A percentile compares a stretch with the other conserved stretches of the same genome.
Conservation (phyloP, 495 filamentous ascomycete genomes). For the Aspergillus steynii region DNA sequence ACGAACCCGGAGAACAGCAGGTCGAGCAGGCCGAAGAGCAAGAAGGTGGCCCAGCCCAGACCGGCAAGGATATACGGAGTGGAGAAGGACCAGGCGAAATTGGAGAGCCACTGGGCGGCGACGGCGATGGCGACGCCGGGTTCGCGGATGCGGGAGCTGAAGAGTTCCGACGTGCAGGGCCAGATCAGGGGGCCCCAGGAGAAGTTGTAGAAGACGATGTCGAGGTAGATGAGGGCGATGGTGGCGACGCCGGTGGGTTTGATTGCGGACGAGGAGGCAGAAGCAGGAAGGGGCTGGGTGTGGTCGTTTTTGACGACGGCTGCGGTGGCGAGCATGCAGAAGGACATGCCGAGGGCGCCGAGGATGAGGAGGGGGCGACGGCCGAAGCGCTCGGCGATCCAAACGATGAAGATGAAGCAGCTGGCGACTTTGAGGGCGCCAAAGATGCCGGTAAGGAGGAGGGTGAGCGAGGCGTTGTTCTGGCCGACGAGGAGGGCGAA, state of each 20-base stretch:
- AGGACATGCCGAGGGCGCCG: conserved; percentile 51
- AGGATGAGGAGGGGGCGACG: conserved; percentile 52
- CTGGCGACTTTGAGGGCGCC: conserved; percentile 51
- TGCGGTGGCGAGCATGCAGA: conserved; percentile 57
- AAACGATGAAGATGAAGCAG: conserved; percentile 50
- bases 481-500: conserved; percentile 55
- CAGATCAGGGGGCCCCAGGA: conserved; percentile 42
- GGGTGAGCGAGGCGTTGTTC: conserved; percentile 23
- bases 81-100: conserved; percentile 52
- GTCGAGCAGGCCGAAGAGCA: conserved; percentile 47
- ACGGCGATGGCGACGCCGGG: conserved; percentile 48
- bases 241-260: conserved; percentile 41
- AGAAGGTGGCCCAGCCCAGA: conserved; percentile 52
- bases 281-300: neutral
- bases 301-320: conserved; percentile 53
- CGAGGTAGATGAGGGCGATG: conserved; percentile 51
- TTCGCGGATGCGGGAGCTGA: conserved; percentile 51
- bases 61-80: conserved; percentile 53
- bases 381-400: conserved; percentile 58
- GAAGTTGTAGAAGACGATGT: conserved; percentile 47
- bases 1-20: conserved; percentile 42
- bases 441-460: conserved; percentile 53
- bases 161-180: conserved; percentile 47
- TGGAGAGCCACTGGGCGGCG: conserved; percentile 54
- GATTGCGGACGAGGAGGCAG: conserved; percentile 13